A percentile compares a stretch with the other conserved stretches of the same genome.
These are phyloP conservation scores for Cutaneotrichosporon daszewskae DNA, from an alignment of 1,284 basidiomycete genomes.

Conservation along the genomic window DNA sequence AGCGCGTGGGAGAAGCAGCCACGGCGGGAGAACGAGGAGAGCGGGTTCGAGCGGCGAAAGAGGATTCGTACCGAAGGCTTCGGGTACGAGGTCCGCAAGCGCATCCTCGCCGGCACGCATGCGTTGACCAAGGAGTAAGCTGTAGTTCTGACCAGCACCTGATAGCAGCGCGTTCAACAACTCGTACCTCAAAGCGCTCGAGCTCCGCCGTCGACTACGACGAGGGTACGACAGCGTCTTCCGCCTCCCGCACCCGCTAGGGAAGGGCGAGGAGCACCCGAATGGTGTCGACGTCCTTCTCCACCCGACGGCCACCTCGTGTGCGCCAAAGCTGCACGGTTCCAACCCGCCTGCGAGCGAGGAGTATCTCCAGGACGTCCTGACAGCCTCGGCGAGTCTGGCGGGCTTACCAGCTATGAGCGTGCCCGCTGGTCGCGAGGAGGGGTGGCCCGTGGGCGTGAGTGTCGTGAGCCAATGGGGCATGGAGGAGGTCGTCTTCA, in stretches of 20 bases:
- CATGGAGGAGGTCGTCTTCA: constrained; percentile 61
- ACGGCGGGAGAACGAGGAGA: constrained; percentile 50
- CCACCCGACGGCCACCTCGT: constrained; percentile 75
- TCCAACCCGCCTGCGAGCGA: constrained; percentile 43
- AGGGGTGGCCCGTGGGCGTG: constrained; percentile 80
- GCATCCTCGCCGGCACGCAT: constrained; percentile 88
- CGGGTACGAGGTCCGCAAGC: constrained; percentile 77
- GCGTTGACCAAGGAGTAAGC: constrained; percentile 85
- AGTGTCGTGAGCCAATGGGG: constrained; percentile 91
- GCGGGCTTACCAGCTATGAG: constrained; percentile 79
- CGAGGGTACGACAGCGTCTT: constrained; percentile 72
- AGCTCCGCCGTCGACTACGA: constrained; percentile 65
- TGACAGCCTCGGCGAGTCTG: constrained; percentile 86
- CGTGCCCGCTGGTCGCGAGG: constrained; percentile 58
- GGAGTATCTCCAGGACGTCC: constrained; percentile 79
- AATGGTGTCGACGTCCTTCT: constrained; percentile 68
- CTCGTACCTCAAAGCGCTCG: constrained; percentile 88
- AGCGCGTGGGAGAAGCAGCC: constrained; percentile 50
- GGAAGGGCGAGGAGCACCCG: constrained; percentile 10
- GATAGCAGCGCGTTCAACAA: constrained; percentile 79
- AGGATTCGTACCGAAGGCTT: constrained; percentile 63
- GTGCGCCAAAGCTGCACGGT: constrained; percentile 55
- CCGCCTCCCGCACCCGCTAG: constrained; percentile 48
- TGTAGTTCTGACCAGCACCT: constrained; percentile 30
- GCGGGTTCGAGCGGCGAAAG: constrained; percentile 55